phyloP scores from a whole-genome alignment of 148 eudicot genomes.

The Spergularia marina region DNA sequence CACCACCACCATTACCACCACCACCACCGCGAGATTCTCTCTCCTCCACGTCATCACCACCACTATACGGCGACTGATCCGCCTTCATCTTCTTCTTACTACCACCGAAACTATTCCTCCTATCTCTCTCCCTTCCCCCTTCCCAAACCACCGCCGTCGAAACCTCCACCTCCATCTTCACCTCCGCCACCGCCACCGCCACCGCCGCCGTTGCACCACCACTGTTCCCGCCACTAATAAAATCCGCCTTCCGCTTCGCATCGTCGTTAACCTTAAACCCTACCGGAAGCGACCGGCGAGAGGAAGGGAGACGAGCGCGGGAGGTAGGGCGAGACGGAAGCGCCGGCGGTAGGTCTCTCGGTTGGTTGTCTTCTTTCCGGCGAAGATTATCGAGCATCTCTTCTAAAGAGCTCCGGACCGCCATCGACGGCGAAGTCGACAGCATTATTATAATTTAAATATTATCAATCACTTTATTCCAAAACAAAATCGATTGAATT shows the following conservation, averaged over 20 bases:
- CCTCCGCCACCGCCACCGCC: slow-evolving; percentile 14
- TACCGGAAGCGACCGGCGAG: slow-evolving; percentile 49
- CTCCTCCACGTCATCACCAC: slow-evolving; percentile 25
- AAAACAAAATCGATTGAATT: background rate
- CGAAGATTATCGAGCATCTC: slow-evolving; percentile 84
- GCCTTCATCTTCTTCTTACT: slow-evolving; percentile 49
- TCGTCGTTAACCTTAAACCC: slow-evolving; percentile 32
- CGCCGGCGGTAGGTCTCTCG: slow-evolving; percentile 76
- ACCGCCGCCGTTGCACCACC: background rate
- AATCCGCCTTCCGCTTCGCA: background rate
- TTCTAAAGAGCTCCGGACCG: slow-evolving; percentile 65
- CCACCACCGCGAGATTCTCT: slow-evolving; percentile 17
- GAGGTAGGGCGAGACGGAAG: slow-evolving; percentile 73
- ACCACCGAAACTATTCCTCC: slow-evolving; percentile 49
- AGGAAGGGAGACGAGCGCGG: slow-evolving; percentile 55
- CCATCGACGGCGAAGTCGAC: slow-evolving; percentile 45
- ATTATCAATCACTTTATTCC: background rate
- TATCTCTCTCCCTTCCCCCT: background rate
- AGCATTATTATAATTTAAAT: slow-evolving; percentile 29
- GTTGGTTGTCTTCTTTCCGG: slow-evolving; percentile 49
- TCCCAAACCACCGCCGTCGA: slow-evolving; percentile 8
- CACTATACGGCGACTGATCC: slow-evolving; percentile 54
- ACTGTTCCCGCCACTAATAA: background rate
- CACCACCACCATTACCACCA: slow-evolving; percentile 24
- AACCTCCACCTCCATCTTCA: slow-evolving; percentile 4